Percentiles rank a stretch among this genome's conserved stretches.
Evolutionary conservation across 345 rosid species (phyloP).

Genomic region (Citrus glauca): DNA sequence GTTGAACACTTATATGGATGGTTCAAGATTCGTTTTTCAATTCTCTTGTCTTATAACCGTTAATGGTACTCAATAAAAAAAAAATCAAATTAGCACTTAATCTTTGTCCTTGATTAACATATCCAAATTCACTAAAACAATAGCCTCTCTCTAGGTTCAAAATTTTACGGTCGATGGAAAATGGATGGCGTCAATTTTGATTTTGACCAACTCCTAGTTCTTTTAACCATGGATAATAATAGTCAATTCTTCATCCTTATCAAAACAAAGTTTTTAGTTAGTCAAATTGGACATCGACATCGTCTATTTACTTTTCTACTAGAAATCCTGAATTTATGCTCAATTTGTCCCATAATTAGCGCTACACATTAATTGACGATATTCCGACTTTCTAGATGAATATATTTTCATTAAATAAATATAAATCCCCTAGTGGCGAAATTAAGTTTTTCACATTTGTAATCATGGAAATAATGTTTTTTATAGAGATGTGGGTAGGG

Average conservation of each 20-base stretch:
- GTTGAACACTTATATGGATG: too few relatives aligned
- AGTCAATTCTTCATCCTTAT: neutral
- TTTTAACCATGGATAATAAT: neutral
- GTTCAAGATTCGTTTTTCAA: too few relatives aligned
- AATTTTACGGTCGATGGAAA: neutral
- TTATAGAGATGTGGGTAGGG: too few relatives aligned
- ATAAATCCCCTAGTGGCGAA: neutral
- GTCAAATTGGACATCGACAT: neutral
- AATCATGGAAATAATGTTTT: too few relatives aligned
- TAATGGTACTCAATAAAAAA: too few relatives aligned
- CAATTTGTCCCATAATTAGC: neutral
- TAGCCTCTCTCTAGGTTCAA: neutral
- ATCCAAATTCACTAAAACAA: too few relatives aligned
- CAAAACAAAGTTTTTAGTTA: neutral
- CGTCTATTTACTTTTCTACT: neutral
- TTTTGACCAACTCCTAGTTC: neutral
- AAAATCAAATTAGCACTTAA: too few relatives aligned
- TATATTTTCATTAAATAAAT: neutral
- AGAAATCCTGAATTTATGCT: neutral
- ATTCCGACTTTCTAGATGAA: neutral
- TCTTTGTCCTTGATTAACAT: too few relatives aligned
- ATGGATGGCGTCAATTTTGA: neutral
- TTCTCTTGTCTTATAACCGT: too few relatives aligned
- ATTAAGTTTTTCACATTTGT: neutral
- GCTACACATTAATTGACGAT: neutral